Evolutionary conservation across 495 filamentous ascomycete genomes (phyloP), one percentile per base, ranked within the genome.

Genomic region (Aspergillus olivimuriae): DNA sequence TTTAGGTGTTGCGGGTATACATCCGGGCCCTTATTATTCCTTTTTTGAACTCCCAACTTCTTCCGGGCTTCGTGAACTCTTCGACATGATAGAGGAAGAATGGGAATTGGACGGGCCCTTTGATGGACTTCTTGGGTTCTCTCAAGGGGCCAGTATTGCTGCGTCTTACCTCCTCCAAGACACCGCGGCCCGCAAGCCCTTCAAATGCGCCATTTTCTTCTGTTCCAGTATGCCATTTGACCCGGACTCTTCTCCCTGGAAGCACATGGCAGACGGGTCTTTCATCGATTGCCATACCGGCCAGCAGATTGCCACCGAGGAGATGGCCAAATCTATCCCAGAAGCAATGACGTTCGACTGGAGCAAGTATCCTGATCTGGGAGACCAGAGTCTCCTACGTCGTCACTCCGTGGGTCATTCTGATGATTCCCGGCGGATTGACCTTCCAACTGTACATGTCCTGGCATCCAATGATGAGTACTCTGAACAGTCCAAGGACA

Each of bases 121-220:
- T 26, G 37, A 39, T 21, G 37, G 37, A 12, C 19, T 39, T 8
- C 22, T 39, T 12, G 37, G 37, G 8, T 39, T 39, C 37, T 39
- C 37, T 2, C 37, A 39, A 9, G 37, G 37, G 5, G 37, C 37
- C 5, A 8, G 4, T 5, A 22, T 38, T 18, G 35, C 17, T 19
- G 35, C 35, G 19, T 19, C 35, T 6, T 38, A 19, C 15, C 35
- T 38, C 35, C 8, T 38, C 4, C n/a, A n/a, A 38, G 35, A 18
- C 17, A 17, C 21, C 7, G 14, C 4, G 15, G 7, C 4, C 8
- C 35, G 7, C 4, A 38, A 4, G 4, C 32, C 32, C 6, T 38
- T 38, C 35, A 38, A 38, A 14, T 38, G 14, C 17, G 35, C 35
- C 6, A 18, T 21, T 4, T 38, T 38, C 19, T 22, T 38, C 19